Conservation (phyloP, 441 rosid species). For the Metrosideros polymorpha region DNA sequence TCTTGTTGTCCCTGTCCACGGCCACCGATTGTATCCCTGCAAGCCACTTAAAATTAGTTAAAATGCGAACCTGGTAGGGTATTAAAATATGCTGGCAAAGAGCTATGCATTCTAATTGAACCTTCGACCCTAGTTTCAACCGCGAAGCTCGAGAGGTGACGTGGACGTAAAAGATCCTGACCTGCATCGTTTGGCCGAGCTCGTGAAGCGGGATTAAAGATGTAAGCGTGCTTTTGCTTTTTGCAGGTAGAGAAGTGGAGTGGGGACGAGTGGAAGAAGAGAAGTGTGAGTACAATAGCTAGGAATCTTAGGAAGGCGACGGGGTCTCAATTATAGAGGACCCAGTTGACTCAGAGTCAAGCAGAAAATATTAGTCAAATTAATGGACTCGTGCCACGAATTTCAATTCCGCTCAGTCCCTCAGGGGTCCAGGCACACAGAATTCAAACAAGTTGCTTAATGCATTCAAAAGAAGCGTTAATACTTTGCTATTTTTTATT, state of each 20-base stretch:
- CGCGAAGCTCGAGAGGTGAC: background rate
- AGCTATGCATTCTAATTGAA: background rate
- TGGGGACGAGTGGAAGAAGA: background rate
- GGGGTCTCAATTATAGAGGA: background rate
- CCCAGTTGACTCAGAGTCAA: background rate
- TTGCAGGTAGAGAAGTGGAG: background rate
- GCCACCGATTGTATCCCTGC: conserved; percentile 44
- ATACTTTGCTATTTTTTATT: no score
- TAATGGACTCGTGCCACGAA: background rate
- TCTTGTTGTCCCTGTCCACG: conserved; percentile 44
- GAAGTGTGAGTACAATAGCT: background rate
- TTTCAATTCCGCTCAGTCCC: background rate
- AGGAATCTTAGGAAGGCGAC: background rate
- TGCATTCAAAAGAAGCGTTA: background rate
- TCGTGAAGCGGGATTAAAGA: background rate
- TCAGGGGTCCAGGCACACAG: background rate
- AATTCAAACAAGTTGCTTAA: background rate
- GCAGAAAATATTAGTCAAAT: background rate
- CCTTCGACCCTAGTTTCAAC: background rate
- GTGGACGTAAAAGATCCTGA: no score
- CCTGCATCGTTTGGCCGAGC: no score
- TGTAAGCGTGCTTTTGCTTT: background rate
- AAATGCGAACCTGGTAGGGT: background rate
- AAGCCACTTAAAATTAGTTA: background rate
- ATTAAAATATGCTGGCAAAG: background rate